A percentile compares a stretch with the other conserved stretches of the same genome.
Evolutionary conservation across 2,329 filamentous ascomycete genomes (phyloP).

Genomic region (Colletotrichum kahawae): DNA sequence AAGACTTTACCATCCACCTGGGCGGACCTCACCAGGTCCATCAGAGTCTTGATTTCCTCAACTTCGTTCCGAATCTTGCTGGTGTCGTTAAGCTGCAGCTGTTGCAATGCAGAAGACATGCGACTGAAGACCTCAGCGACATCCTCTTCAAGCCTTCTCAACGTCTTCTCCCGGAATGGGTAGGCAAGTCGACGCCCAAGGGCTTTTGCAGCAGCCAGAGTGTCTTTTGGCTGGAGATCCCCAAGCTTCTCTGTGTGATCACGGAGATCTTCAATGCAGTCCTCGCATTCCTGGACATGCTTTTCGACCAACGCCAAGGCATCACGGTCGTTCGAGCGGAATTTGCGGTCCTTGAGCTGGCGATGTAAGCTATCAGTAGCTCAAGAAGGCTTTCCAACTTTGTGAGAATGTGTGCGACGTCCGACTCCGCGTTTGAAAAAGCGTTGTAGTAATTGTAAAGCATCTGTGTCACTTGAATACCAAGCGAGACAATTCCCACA

Average conservation of each 20-base stretch:
- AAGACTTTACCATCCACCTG: conserved; percentile 30
- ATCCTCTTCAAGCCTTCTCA: conserved; percentile 42
- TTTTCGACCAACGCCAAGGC: conserved; percentile 27
- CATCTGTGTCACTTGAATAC: conserved; percentile 36
- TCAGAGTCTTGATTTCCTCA: conserved; percentile 29
- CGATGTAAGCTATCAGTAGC: conserved; percentile 28
- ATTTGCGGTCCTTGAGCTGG: conserved; percentile 23
- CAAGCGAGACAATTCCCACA: conserved; percentile 39
- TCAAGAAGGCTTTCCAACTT: conserved; percentile 29
- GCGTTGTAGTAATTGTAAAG: conserved; percentile 38
- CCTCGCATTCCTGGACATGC: conserved; percentile 30
- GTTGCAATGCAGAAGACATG: conserved; percentile 33
- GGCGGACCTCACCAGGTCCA: conserved; percentile 28
- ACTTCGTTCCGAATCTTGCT: conserved; percentile 28
- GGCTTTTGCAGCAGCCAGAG: not conserved
- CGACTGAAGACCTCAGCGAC: conserved; percentile 34
- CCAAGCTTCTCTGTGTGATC: conserved; percentile 29
- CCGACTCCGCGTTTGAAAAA: conserved; percentile 28
- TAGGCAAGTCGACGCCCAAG: conserved; percentile 28
- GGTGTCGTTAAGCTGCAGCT: conserved; percentile 34
- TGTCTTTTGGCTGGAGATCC: not conserved
- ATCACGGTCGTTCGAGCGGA: conserved; percentile 26
- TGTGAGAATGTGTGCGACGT: conserved; percentile 29
- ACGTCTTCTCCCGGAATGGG: conserved; percentile 39
- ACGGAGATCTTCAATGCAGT: conserved; percentile 33